Evolutionary conservation across 352 stramenopile genomes (phyloP).

Genomic region (Phytopythium delawarense): DNA sequence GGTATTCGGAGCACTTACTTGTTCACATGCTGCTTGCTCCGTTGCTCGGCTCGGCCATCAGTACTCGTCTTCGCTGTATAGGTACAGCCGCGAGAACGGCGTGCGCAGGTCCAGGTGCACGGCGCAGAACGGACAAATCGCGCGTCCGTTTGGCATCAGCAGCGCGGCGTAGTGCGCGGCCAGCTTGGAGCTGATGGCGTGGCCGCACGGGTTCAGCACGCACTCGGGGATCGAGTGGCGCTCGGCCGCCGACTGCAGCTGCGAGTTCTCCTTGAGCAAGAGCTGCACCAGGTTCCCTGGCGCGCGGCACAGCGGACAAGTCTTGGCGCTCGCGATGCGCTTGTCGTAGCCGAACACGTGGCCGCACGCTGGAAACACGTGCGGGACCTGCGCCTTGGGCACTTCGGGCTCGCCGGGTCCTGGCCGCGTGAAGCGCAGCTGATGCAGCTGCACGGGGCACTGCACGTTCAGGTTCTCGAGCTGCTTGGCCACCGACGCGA

Average conservation of each 20-base stretch:
- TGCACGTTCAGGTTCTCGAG: slow-evolving; percentile 69
- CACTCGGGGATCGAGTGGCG: slow-evolving; percentile 63
- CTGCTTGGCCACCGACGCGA: slow-evolving; percentile 55
- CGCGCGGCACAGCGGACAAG: slow-evolving; percentile 65
- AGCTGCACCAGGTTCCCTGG: slow-evolving; percentile 63
- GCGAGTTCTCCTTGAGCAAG: slow-evolving; percentile 70
- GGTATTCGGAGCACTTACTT: slow-evolving; percentile 8
- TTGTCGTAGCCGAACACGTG: slow-evolving; percentile 77
- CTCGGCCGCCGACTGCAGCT: slow-evolving; percentile 55
- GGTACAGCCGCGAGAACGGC: slow-evolving; percentile 69
- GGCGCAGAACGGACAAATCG: slow-evolving; percentile 80
- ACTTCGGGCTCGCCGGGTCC: slow-evolving; percentile 33
- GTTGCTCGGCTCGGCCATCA: background rate
- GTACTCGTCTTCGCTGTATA: slow-evolving; percentile 59
- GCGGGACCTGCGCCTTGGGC: slow-evolving; percentile 48
- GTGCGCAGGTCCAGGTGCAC: slow-evolving; percentile 57
- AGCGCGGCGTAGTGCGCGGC: slow-evolving; percentile 55
- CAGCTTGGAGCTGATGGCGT: slow-evolving; percentile 65
- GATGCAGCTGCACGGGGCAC: slow-evolving; percentile 73
- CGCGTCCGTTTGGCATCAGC: slow-evolving; percentile 68
- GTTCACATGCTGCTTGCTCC: slow-evolving; percentile 8
- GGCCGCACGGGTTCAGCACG: slow-evolving; percentile 81
- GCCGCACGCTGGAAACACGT: slow-evolving; percentile 76
- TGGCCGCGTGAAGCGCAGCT: slow-evolving; percentile 46
- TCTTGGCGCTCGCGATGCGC: slow-evolving; percentile 52